These are phyloP conservation scores for Suillus americanus DNA, from an alignment of 768 basidiomycete genomes.

Conservation along the genomic window DNA sequence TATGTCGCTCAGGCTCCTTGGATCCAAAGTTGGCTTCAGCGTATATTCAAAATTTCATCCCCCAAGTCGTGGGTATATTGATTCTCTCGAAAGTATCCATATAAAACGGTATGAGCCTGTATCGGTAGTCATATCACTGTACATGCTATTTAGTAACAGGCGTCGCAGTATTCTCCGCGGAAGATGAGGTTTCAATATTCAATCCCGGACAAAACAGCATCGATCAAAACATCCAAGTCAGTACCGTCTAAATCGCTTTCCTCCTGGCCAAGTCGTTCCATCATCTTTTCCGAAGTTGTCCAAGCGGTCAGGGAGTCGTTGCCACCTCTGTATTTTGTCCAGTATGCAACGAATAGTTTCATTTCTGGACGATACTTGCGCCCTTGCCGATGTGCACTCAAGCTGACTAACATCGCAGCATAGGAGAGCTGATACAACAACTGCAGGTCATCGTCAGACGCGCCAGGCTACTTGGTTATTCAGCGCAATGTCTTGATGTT, in stretches of 20 bases:
- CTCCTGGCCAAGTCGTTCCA: neutral
- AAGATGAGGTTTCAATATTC: neutral
- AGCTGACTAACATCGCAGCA: slow-evolving; percentile 4
- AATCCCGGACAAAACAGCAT: neutral
- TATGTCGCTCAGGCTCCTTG: no score
- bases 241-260: neutral
- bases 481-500: neutral
- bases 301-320: no score
- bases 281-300: neutral
- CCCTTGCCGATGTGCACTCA: slow-evolving; percentile 1
- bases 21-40: no score
- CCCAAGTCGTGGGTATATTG: neutral
- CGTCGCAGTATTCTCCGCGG: neutral
- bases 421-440: slow-evolving; percentile 1
- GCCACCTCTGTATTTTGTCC: neutral
- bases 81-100: neutral
- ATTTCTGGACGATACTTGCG: slow-evolving; percentile 1
- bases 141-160: neutral
- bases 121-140: neutral
- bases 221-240: neutral
- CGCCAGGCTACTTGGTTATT: slow-evolving; percentile 1
- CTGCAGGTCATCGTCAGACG: neutral
- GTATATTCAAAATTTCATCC: neutral
- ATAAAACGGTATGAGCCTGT: neutral
- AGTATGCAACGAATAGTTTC: neutral